Evolutionary conservation across 2,329 filamentous ascomycete genomes (phyloP).

Genomic region (Fusarium sacchari): DNA sequence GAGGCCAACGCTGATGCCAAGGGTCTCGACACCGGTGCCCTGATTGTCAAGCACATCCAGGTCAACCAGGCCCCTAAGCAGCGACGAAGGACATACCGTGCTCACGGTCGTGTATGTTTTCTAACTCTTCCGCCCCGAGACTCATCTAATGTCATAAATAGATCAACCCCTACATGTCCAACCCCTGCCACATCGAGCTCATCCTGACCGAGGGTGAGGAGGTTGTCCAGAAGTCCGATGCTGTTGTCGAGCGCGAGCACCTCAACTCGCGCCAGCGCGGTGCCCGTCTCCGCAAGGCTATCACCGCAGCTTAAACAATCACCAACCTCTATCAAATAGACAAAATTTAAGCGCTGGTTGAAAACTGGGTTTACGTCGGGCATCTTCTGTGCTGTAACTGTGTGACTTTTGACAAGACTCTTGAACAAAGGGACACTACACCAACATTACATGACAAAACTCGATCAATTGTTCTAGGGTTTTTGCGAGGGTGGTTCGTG

Average conservation of each 20-base stretch:
- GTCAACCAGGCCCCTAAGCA: conserved; percentile 99
- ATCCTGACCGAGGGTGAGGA: conserved; percentile 99
- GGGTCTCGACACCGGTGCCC: conserved; percentile 95
- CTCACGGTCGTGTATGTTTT: conserved; percentile 95
- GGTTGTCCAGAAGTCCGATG: conserved; percentile 93
- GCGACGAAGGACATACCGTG: conserved; percentile 98
- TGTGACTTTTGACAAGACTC: conserved; percentile 31
- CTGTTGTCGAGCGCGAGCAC: conserved; percentile 77
- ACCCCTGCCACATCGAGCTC: conserved; percentile 99
- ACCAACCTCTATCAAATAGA: conserved; percentile 31
- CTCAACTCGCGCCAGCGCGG: conserved; percentile 95
- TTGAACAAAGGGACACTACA: conserved; percentile 25
- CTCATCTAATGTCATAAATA: conserved; percentile 51
- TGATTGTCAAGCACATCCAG: conserved; percentile 99
- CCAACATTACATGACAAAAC: conserved; percentile 31
- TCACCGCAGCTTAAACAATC: conserved; percentile 68
- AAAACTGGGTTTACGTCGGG: conserved; percentile 39
- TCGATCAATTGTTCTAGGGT: conserved; percentile 44
- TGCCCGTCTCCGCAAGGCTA: conserved; percentile 69
- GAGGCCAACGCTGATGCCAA: conserved; percentile 97
- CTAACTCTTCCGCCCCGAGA: not conserved
- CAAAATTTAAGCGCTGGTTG: conserved; percentile 41
- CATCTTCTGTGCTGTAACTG: conserved; percentile 35
- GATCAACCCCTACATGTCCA: conserved; percentile 99
- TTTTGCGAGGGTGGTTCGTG: conserved; percentile 49